phyloP scores from a whole-genome alignment of 495 filamentous ascomycete genomes.

The Astrothelium subdiscretum region DNA sequence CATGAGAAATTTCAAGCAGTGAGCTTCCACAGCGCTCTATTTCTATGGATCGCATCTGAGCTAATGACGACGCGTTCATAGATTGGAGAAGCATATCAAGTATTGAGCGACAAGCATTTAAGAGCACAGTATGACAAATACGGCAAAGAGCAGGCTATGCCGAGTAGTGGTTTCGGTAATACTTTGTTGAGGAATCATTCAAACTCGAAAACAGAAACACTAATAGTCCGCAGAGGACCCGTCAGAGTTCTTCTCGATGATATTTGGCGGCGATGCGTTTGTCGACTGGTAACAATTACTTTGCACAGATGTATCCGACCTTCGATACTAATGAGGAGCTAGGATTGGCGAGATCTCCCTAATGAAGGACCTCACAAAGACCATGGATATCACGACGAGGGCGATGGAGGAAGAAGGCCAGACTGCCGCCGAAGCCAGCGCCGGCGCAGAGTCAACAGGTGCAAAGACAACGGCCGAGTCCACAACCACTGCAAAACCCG shows the following conservation, averaged over 20 bases:
- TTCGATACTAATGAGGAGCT: slow-evolving; percentile 6
- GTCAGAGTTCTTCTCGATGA: slow-evolving; percentile 95
- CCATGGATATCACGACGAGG: slow-evolving; percentile 32
- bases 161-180: slow-evolving; percentile 74
- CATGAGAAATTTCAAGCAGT: slow-evolving; percentile 83
- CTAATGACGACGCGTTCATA: slow-evolving; percentile 18
- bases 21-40: slow-evolving; percentile 14
- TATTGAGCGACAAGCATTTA: slow-evolving; percentile 75
- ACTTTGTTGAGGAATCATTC: neutral
- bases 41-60: neutral
- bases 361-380: slow-evolving; percentile 36
- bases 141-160: slow-evolving; percentile 86
- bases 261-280: slow-evolving; percentile 96
- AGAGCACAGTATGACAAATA: slow-evolving; percentile 89
- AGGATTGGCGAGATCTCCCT: slow-evolving; percentile 35
- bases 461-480: slow-evolving; percentile 36
- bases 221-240: slow-evolving; percentile 58
- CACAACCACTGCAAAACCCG: slow-evolving; percentile 6
- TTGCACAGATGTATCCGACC: neutral
- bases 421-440: slow-evolving; percentile 13
- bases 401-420: slow-evolving; percentile 30
- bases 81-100: slow-evolving; percentile 97
- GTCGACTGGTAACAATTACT: slow-evolving; percentile 37
- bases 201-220: slow-evolving; percentile 1
- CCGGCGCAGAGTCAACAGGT: slow-evolving; percentile 26